Evolutionary conservation across 2,329 filamentous ascomycete species (phyloP), one percentile per base, ranked within the genome.

Genomic region (Chlorencoelia australis): DNA sequence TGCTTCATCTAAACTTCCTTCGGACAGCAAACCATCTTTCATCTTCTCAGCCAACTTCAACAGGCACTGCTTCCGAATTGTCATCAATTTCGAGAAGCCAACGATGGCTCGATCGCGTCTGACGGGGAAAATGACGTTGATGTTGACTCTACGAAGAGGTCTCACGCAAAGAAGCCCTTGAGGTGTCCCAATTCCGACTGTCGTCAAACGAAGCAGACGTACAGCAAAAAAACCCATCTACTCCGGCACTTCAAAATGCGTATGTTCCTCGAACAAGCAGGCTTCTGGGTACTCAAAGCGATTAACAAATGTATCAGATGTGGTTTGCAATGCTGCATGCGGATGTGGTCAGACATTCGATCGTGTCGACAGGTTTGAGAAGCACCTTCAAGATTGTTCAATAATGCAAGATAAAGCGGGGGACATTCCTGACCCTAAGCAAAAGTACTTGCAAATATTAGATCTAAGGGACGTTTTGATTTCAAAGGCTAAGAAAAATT

Each of bases 41-140:
- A 34, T 34, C 22, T 34, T 34, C 32, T 34, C 22, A 34, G 22
- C 32, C 22, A 34, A 19, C 32, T 34, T 34, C 22, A 27, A 34
- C 22, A 27, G 21, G 22, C 22, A 34, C 32, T 26, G 16, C 13
- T 34, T 34, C 22, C 15, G 27, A 34, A 15, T 27, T 34, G 22
- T 34, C 15, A 34, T 21, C 22, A 34, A 19, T 19, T 17, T 34
- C 32, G 15, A 34, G 32, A 34, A 34, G 21, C 32, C 21, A 31
- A 6, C 9, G 32, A 27, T 15, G 32, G 22, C 22, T 34, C 22
- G 7, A 26, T 19, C 6, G 22, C 13, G 25, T 34, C 32, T 19
- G 22, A 34, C 4, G 22, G 22, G 15, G 21, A 15, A 34, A 34
- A 14, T 34, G 6, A 34, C 13, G 22, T 27, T 34, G 22, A 34